A percentile compares a stretch with the other conserved stretches of the same genome.
Conservation (phyloP, 179 eudicot genomes). For the Drosera spatulata region DNA sequence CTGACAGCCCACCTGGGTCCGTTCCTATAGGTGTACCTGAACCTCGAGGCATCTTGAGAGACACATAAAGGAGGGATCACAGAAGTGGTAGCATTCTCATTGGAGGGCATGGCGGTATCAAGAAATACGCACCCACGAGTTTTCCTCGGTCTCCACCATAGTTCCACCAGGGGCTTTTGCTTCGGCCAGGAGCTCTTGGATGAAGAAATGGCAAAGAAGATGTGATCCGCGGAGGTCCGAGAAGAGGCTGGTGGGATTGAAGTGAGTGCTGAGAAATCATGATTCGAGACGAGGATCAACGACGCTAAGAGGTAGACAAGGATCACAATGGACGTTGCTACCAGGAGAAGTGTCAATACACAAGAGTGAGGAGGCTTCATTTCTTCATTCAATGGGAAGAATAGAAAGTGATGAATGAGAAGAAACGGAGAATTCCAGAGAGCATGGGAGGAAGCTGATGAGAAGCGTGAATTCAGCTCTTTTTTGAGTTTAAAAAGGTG, state of each 20-base stretch:
- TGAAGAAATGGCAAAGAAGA: no score
- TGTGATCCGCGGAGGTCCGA: conserved; percentile 19
- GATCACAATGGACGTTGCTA: conserved; percentile 4
- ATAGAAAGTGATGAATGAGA: no score
- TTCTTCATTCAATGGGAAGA: no score
- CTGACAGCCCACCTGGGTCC: conserved; percentile 55
- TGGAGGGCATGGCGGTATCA: conserved; percentile 20
- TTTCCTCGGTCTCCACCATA: conserved; percentile 38
- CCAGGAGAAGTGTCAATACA: background rate
- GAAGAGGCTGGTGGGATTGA: conserved; percentile 2
- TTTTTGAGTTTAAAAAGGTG: no score
- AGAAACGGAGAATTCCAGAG: no score
- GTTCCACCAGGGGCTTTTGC: conserved; percentile 33
- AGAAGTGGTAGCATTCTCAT: background rate
- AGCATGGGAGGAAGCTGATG: no score
- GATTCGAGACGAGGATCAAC: conserved; percentile 8
- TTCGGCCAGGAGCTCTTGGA: conserved; percentile 32
- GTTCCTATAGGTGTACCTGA: conserved; percentile 39
- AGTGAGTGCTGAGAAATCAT: background rate
- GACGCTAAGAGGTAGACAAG: conserved; percentile 16
- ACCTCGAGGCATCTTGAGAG: conserved; percentile 28
- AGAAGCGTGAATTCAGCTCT: no score
- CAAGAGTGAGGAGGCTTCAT: no score
- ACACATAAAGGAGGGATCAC: conserved; percentile 25
- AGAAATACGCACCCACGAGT: conserved; percentile 51